Evolutionary conservation across 1,139 yeast genomes (phyloP).

Genomic region (Lodderomyces orthopsilosis): DNA sequence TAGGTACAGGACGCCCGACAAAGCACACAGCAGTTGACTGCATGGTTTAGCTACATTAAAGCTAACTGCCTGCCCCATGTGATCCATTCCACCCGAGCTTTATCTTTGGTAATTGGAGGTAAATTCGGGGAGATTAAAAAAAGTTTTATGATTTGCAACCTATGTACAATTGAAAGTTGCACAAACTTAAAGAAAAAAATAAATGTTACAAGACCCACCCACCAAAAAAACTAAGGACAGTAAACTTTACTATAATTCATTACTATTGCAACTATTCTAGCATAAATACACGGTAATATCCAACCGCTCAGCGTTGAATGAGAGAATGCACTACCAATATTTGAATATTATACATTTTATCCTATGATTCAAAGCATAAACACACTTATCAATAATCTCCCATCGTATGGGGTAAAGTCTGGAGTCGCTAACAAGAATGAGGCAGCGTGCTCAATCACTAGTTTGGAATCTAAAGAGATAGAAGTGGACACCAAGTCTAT

Average conservation of each 20-base stretch:
- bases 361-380: not conserved
- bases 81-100: too few relatives aligned
- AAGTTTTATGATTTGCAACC: constrained; percentile 2
- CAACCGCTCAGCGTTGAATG: not conserved
- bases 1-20: not conserved
- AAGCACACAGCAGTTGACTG: not conserved
- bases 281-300: not conserved
- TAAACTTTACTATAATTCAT: too few relatives aligned
- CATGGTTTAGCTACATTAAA: not conserved
- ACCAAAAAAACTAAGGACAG: not conserved
- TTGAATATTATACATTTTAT: too few relatives aligned
- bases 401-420: not conserved
- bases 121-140: too few relatives aligned
- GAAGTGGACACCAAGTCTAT: not conserved
- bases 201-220: not conserved
- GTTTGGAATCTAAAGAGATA: not conserved
- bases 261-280: too few relatives aligned
- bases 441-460: not conserved
- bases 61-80: too few relatives aligned
- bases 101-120: too few relatives aligned
- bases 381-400: not conserved
- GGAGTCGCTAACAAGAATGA: not conserved
- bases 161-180: not conserved
- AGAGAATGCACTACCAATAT: not conserved
- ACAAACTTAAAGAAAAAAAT: not conserved